Evolutionary conservation across 2,329 filamentous ascomycete species (phyloP).

Genomic region (Cordyceps farinosa): DNA sequence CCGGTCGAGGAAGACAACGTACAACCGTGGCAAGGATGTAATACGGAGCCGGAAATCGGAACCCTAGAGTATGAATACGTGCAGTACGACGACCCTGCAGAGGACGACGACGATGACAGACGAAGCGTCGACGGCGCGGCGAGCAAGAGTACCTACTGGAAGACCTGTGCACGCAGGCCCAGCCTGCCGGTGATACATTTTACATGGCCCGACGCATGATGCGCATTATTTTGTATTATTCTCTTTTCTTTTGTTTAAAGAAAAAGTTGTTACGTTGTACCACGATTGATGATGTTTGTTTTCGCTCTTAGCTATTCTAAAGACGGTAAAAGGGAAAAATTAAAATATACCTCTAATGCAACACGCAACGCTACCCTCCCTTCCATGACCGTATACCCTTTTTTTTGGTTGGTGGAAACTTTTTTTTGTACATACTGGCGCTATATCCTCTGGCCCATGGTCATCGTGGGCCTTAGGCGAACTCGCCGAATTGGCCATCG

Average conservation of each 20-base stretch:
- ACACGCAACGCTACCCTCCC: neutral
- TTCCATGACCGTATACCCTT: neutral
- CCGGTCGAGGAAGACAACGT: neutral
- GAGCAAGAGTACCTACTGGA: neutral
- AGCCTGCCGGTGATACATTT: constrained; percentile 30
- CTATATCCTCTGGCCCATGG: neutral
- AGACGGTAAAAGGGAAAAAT: neutral
- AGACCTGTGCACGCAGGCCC: neutral
- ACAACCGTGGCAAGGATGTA: neutral
- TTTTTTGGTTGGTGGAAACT: neutral
- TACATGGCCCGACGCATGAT: constrained; percentile 24
- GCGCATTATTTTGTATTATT: neutral
- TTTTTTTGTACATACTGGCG: neutral
- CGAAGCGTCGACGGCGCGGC: neutral
- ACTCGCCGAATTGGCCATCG: constrained; percentile 85
- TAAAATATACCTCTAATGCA: neutral
- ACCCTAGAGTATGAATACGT: neutral
- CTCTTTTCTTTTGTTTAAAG: neutral
- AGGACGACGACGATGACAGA: neutral
- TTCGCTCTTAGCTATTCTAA: neutral
- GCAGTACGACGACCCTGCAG: neutral
- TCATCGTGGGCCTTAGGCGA: constrained; percentile 46
- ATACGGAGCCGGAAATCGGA: neutral
- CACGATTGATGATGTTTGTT: neutral
- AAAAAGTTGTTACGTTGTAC: neutral